Evolutionary conservation across 1,139 yeast genomes (phyloP).

Genomic region (Blastobotrys illinoisensis): DNA sequence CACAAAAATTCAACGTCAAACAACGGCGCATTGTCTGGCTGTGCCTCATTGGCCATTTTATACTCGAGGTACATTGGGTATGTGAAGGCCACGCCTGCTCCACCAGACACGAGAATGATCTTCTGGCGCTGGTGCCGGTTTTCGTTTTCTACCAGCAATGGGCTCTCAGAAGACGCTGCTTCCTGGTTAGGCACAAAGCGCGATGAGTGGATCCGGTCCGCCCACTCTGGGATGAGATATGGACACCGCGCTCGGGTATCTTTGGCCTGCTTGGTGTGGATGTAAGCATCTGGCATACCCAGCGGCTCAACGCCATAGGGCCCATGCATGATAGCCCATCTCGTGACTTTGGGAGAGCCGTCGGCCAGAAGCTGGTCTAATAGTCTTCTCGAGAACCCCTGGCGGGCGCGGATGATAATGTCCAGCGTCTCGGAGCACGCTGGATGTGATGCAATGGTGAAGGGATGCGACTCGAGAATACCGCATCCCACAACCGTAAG

Average conservation of each 20-base stretch:
- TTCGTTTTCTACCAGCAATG: background rate
- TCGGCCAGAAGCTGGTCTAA: slow-evolving; percentile 10
- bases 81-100: slow-evolving; percentile 30
- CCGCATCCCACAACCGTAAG: slow-evolving; percentile 23
- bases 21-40: background rate
- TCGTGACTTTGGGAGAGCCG: slow-evolving; percentile 2
- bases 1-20: slow-evolving; percentile 22
- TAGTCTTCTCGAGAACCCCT: slow-evolving; percentile 24
- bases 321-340: slow-evolving; percentile 26
- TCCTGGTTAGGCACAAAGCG: background rate
- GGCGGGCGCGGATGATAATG: slow-evolving; percentile 24
- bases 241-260: background rate
- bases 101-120: slow-evolving; percentile 26
- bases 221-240: background rate
- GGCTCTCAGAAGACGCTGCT: background rate
- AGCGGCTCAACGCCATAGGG: slow-evolving; percentile 28
- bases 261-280: background rate
- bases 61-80: slow-evolving; percentile 25
- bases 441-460: slow-evolving; percentile 22
- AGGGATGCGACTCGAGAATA: slow-evolving; percentile 15
- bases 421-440: slow-evolving; percentile 19
- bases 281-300: slow-evolving; percentile 10
- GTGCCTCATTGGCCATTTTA: slow-evolving; percentile 8
- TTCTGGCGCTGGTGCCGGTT: slow-evolving; percentile 5
- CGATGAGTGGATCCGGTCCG: background rate